Base-by-base conservation (phyloP, 2,329 filamentous ascomycete species). In the Monosporascus sp. region DNA sequence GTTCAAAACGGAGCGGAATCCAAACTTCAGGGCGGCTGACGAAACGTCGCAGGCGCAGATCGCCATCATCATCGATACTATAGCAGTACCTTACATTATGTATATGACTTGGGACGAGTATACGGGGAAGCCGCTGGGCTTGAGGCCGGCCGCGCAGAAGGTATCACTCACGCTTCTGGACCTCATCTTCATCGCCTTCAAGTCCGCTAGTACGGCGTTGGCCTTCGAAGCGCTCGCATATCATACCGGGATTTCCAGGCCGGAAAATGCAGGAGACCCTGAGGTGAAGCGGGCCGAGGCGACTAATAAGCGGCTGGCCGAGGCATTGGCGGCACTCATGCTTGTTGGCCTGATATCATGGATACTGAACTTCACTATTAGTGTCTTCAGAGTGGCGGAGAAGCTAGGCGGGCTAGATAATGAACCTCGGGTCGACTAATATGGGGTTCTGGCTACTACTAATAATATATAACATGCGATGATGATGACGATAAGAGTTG, bases 41-140 rank as follows among this genome's bases (percentile, higher is more conserved):
- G 85, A 90, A 67, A 84, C 82, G 31, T 84, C 87, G 40, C 95
- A 94, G 50, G 88, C 91, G 7, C 82, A 91, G 55, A 91, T 97
- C 74, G 93, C 93, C 31, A 87, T 97, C 51, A 83, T 90, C 37
- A 89, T 99, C 40, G 93, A 97, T 71, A 85, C 87, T 7, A 81
- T 97, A 16, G 93, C 94, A 3, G 81, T 97, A 54, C 84, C 93
- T 3, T 99, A 97, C 72, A 87, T 95, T 52, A 75, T 89, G 48
- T 97, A 96, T 73, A 94, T 97, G 74, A 95, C 92, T 24, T 96
- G 87, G 74, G 94, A 99, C 67, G 94, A 99, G 73, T 97, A 97
- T 73, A 94, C 90, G 5, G 90, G 91, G 31, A 95, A 95, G 68
- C 94, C 95, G 22, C 77, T 99, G 20, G 94, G 94, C 1, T 76